Evolutionary conservation across 164 flowering plant species (phyloP).

Genomic region (Paratinospora sagittata): DNA sequence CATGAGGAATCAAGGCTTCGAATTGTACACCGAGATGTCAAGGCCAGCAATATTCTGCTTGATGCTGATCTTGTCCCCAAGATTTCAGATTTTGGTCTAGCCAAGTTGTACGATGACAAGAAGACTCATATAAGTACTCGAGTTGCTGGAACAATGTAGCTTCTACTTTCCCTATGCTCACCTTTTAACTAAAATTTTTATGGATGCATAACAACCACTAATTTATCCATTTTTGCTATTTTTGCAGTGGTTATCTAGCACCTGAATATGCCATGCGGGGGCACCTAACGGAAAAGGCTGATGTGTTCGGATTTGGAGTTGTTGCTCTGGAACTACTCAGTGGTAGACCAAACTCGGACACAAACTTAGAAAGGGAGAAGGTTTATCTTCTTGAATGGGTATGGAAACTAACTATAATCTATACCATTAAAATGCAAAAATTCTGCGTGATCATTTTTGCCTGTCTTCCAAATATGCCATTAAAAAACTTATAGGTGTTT

Average conservation of each 20-base stretch:
- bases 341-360: slow-evolving; percentile 26
- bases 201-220: background rate
- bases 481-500: too few relatives aligned
- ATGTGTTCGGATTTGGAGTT: slow-evolving; percentile 31
- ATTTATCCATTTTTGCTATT: background rate
- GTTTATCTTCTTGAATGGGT: slow-evolving; percentile 30
- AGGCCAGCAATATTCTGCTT: slow-evolving; percentile 36
- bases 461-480: too few relatives aligned
- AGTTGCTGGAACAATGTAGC: slow-evolving; percentile 42
- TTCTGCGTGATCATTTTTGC: too few relatives aligned
- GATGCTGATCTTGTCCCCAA: slow-evolving; percentile 35
- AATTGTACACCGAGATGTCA: slow-evolving; percentile 36
- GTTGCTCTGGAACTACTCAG: slow-evolving; percentile 25
- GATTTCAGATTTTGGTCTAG: slow-evolving; percentile 42
- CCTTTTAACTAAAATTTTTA: too few relatives aligned
- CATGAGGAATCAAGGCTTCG: slow-evolving; percentile 31
- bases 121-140: slow-evolving; percentile 39
- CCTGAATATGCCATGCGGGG: slow-evolving; percentile 38
- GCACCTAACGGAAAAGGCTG: slow-evolving; percentile 30
- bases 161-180: background rate
- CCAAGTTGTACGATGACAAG: slow-evolving; percentile 36
- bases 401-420: background rate
- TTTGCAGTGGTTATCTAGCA: slow-evolving; percentile 28
- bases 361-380: slow-evolving; percentile 15
- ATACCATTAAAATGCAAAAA: too few relatives aligned